Evolutionary conservation across 441 rosid genomes (phyloP).

Genomic region (Arabidopsis lyrata): DNA sequence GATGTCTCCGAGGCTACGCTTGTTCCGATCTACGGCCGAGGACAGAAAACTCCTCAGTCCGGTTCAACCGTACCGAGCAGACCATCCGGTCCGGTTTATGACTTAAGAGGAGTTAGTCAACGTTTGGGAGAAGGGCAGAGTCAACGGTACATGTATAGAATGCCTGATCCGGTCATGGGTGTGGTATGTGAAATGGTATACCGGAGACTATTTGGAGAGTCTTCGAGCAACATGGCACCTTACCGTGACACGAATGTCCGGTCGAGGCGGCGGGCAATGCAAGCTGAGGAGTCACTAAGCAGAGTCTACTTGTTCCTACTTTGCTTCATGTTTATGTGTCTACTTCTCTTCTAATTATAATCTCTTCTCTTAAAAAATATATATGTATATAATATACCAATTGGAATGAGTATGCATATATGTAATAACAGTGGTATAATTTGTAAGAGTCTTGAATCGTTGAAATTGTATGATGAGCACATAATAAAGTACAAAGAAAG

Average conservation of each 20-base stretch:
- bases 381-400: background rate
- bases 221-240: conserved; percentile 51
- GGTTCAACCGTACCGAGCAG: conserved; percentile 66
- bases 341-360: conserved; percentile 54
- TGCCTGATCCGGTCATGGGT: conserved; percentile 59
- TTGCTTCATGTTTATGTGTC: conserved; percentile 62
- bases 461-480: conserved; percentile 13
- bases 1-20: conserved; percentile 55
- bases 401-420: conserved; percentile 18
- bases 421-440: conserved; percentile 6
- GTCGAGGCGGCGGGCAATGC: conserved; percentile 59
- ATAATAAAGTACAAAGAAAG: conserved; percentile 31
- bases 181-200: conserved; percentile 63
- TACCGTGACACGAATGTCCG: conserved; percentile 53
- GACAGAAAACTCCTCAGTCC: conserved; percentile 50
- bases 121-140: conserved; percentile 44
- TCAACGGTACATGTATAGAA: conserved; percentile 46
- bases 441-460: conserved; percentile 25
- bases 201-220: conserved; percentile 59
- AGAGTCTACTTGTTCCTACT: conserved; percentile 61
- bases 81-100: conserved; percentile 56
- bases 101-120: conserved; percentile 43
- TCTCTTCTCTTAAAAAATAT: background rate
- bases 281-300: conserved; percentile 56
- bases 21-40: conserved; percentile 71